Evolutionary conservation across 805 yeast species (phyloP).

Genomic region (Candida chilensis): DNA sequence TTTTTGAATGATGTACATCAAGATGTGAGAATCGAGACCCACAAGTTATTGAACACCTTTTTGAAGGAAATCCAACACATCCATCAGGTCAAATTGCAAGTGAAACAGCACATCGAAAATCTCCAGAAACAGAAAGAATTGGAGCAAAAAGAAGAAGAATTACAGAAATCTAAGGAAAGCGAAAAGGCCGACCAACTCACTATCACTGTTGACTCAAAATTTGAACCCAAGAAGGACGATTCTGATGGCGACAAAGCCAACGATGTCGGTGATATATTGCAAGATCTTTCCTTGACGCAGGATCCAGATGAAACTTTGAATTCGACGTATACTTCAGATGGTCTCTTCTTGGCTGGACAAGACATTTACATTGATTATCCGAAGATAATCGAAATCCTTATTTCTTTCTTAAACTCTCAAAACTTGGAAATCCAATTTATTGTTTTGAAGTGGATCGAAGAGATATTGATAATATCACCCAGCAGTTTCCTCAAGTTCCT

Average conservation of each 20-base stretch:
- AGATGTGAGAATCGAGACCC: slow-evolving; percentile 83
- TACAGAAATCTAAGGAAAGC: slow-evolving; percentile 10
- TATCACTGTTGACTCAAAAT: too few relatives aligned
- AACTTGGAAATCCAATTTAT: slow-evolving; percentile 72
- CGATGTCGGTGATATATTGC: too few relatives aligned
- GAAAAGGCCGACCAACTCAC: slow-evolving; percentile 7
- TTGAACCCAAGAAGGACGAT: background rate
- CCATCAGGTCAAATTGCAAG: slow-evolving; percentile 54
- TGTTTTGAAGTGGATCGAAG: slow-evolving; percentile 75
- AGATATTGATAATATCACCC: slow-evolving; percentile 66
- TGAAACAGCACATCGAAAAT: slow-evolving; percentile 17
- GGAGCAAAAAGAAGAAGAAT: slow-evolving; percentile 7
- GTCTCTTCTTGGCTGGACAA: slow-evolving; percentile 38
- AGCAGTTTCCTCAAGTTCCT: slow-evolving; percentile 63
- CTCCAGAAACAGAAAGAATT: slow-evolving; percentile 7
- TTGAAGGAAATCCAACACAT: slow-evolving; percentile 74
- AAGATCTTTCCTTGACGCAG: too few relatives aligned
- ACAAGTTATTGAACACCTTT: slow-evolving; percentile 63
- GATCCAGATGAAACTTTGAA: slow-evolving; percentile 42
- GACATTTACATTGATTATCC: slow-evolving; percentile 77
- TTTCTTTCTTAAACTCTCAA: slow-evolving; percentile 69
- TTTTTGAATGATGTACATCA: slow-evolving; percentile 77
- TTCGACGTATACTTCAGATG: slow-evolving; percentile 37
- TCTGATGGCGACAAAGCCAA: background rate
- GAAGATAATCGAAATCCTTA: slow-evolving; percentile 68